Percentiles rank a stretch among this genome's conserved stretches.
These are phyloP conservation scores for Spathaspora passalidarum DNA, from an alignment of 805 yeast genomes.

Conservation along the genomic window DNA sequence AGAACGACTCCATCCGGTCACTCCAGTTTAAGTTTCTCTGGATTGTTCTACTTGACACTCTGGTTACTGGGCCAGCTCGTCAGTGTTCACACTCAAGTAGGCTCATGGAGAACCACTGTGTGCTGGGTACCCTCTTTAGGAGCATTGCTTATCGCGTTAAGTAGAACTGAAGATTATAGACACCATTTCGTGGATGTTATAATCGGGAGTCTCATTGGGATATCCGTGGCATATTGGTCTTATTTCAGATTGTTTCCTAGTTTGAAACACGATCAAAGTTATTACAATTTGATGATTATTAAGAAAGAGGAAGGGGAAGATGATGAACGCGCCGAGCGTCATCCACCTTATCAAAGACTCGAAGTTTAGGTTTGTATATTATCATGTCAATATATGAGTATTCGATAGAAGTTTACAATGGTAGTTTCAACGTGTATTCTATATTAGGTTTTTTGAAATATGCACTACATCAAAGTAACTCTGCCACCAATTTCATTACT, in stretches of 20 bases:
- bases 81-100: slow-evolving; percentile 42
- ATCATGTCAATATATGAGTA: too few relatives aligned
- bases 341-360: slow-evolving; percentile 25
- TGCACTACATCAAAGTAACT: slow-evolving; percentile 65
- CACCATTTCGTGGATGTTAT: slow-evolving; percentile 91
- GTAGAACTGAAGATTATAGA: slow-evolving; percentile 88
- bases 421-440: too few relatives aligned
- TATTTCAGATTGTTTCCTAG: slow-evolving; percentile 53
- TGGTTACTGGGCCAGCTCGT: slow-evolving; percentile 33
- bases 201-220: slow-evolving; percentile 72
- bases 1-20: slow-evolving; percentile 40
- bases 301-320: slow-evolving; percentile 15
- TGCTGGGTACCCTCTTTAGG: slow-evolving; percentile 55
- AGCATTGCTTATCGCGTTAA: slow-evolving; percentile 75
- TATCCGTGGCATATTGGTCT: slow-evolving; percentile 53
- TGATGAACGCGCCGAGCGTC: neutral
- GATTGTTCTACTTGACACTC: slow-evolving; percentile 27
- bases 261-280: slow-evolving; percentile 27
- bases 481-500: slow-evolving; percentile 83
- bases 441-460: neutral
- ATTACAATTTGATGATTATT: slow-evolving; percentile 35
- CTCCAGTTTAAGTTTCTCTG: slow-evolving; percentile 33
- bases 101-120: slow-evolving; percentile 62
- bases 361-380: neutral
- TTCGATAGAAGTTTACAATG: too few relatives aligned